These are phyloP conservation scores for Sporobolomyces roseus DNA, from an alignment of 768 basidiomycete species.

Conservation along the genomic window DNA sequence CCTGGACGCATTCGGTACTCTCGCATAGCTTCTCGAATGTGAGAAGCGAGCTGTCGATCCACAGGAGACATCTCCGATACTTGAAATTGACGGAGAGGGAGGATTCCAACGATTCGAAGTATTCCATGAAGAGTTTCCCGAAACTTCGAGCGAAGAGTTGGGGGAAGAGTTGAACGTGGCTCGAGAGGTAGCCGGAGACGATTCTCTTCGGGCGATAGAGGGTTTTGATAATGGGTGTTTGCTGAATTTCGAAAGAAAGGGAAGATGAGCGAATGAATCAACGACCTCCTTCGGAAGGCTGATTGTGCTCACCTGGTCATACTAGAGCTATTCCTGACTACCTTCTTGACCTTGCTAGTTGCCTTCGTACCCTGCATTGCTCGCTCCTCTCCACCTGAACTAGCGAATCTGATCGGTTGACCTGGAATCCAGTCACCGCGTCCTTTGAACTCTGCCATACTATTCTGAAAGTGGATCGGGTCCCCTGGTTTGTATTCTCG, in stretches of 20 bases:
- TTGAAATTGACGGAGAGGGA: constrained; percentile 5
- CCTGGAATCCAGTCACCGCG: constrained; percentile 9
- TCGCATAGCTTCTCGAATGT: background rate
- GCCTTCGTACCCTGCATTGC: background rate
- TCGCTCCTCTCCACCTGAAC: background rate
- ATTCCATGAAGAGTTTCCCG: constrained; percentile 1
- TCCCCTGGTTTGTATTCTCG: too few relatives aligned
- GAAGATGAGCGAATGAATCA: background rate
- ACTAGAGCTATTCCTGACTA: too few relatives aligned
- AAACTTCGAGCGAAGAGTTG: constrained; percentile 1
- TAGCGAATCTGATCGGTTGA: constrained; percentile 4
- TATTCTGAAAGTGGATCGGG: too few relatives aligned
- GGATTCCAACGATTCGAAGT: constrained; percentile 19
- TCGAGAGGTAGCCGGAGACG: background rate
- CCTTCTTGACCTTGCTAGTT: too few relatives aligned
- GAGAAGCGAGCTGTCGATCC: constrained; percentile 15
- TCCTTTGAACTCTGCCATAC: too few relatives aligned
- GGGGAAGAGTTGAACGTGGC: background rate
- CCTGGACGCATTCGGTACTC: background rate
- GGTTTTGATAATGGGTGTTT: too few relatives aligned
- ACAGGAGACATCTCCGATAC: background rate
- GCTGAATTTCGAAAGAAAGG: background rate
- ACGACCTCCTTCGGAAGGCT: too few relatives aligned
- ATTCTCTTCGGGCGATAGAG: background rate
- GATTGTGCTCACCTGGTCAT: too few relatives aligned